Base-by-base conservation (phyloP, 805 yeast genomes). In the Grigorovia humatica region DNA sequence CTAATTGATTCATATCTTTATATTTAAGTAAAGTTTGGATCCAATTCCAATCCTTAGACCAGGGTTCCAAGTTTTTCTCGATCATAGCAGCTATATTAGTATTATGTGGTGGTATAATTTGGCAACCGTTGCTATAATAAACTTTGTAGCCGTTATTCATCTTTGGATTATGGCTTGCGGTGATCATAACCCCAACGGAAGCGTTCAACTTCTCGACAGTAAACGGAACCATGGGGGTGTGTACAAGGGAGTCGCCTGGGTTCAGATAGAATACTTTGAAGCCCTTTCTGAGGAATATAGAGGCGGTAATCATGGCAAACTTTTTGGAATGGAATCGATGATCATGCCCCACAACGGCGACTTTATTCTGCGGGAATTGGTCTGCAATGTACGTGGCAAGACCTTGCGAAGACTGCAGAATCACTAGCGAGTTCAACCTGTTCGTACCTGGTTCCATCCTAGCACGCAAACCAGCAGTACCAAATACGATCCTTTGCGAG, bases 221-320 rank as follows among this genome's bases (percentile, higher is more conserved):
- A 67, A 86, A 91, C 1, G 99, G 98, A 1, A 91, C 97, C 65
- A 88, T 68, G 1, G 99, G 99, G 0, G 99, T 91, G 53, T 89
- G 96, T 1, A 79, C 83, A 43, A 70, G 61, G 1, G 59, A 52
- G 12, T 64, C 70, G 2, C 47, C 54, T n/a, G 53, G 53, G 12
- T 66, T 67, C 47, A 85, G 67, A 56, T 73, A 82, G 65, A 78
- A 80, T 1, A 91, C 96, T 48, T 71, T 77, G 59, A 86, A 80
- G 0, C 96, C 95, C 15, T 74, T 70, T 15, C 73, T 57, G 9
- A 87, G 60, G 50, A 95, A 93, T 1, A 82, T 88, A 46, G 83
- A 74, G 0, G 89, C 89, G 0, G 96, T 77, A 17, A 89, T 74
- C 50, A 79, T 78, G 2, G 97, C 97, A 72, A 85, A 91, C 52